Evolutionary conservation across 2,329 filamentous ascomycete genomes (phyloP).

Genomic region (Fusarium sp.): DNA sequence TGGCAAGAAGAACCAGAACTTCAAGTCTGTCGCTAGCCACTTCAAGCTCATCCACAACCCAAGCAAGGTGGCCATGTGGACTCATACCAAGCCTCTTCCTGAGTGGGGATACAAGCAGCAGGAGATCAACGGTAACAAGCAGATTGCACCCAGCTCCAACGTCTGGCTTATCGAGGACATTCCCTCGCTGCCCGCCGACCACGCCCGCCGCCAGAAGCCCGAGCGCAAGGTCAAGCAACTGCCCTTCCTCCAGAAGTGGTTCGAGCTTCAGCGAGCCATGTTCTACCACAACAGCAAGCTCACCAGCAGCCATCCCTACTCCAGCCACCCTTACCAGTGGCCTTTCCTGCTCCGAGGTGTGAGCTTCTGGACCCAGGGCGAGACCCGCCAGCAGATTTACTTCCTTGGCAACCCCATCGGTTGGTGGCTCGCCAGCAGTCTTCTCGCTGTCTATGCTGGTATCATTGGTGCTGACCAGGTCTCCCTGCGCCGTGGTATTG

Average conservation of each 20-base stretch:
- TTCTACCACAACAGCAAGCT: slow-evolving; percentile 99
- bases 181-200: slow-evolving; percentile 80
- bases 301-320: slow-evolving; percentile 96
- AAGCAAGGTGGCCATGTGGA: slow-evolving; percentile 99
- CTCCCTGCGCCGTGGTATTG: slow-evolving; percentile 91
- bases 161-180: slow-evolving; percentile 96
- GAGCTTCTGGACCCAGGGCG: slow-evolving; percentile 98
- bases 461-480: slow-evolving; percentile 95
- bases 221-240: slow-evolving; percentile 85
- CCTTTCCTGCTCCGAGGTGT: slow-evolving; percentile 97
- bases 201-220: slow-evolving; percentile 81
- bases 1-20: slow-evolving; percentile 84
- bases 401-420: slow-evolving; percentile 97
- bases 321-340: slow-evolving; percentile 96
- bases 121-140: slow-evolving; percentile 99
- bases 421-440: slow-evolving; percentile 96
- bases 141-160: slow-evolving; percentile 89
- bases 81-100: slow-evolving; percentile 92
- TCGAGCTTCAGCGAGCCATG: slow-evolving; percentile 97
- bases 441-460: slow-evolving; percentile 93
- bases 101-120: slow-evolving; percentile 98
- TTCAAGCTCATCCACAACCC: slow-evolving; percentile 97
- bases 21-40: slow-evolving; percentile 91
- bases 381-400: slow-evolving; percentile 97
- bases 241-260: slow-evolving; percentile 93